A percentile compares a stretch with the other conserved stretches of the same genome.
Conservation (phyloP, 495 filamentous ascomycete genomes). For the Hypoxylon trugodes region DNA sequence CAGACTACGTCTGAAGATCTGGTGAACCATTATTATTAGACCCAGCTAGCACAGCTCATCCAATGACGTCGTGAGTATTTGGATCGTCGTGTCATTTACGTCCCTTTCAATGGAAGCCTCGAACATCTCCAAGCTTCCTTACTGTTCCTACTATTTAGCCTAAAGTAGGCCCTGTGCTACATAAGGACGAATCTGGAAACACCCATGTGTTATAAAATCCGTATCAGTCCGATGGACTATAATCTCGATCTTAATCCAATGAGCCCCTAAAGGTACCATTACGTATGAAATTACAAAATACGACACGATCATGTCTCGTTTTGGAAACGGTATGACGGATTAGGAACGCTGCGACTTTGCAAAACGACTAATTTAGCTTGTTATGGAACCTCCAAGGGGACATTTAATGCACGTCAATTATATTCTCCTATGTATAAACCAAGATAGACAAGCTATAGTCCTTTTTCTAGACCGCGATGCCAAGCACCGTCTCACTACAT, state of each 20-base stretch:
- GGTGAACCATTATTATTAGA: constrained; percentile 19
- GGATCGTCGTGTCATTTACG: constrained; percentile 16
- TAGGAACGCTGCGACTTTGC: constrained; percentile 10
- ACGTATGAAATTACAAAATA: constrained; percentile 21
- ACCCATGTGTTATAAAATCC: constrained; percentile 18
- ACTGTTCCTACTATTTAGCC: constrained; percentile 28
- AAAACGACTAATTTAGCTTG: not conserved
- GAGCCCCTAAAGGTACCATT: constrained; percentile 7
- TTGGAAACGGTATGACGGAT: constrained; percentile 16
- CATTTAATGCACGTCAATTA: constrained; percentile 12
- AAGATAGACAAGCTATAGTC: not conserved
- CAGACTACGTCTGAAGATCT: constrained; percentile 22
- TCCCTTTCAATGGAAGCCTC: constrained; percentile 28
- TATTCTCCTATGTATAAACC: not conserved
- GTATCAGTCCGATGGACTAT: not conserved
- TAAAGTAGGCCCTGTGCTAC: constrained; percentile 16
- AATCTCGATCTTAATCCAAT: constrained; percentile 14
- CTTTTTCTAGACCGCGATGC: not conserved
- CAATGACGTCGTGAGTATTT: constrained; percentile 32
- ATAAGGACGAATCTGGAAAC: constrained; percentile 14
- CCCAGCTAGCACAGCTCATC: constrained; percentile 1
- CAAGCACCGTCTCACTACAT: not conserved
- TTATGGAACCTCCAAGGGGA: constrained; percentile 3
- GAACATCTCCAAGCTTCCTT: constrained; percentile 10
- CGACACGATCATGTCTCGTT: constrained; percentile 12